A percentile compares a stretch with the other conserved stretches of the same genome.
Evolutionary conservation across 2,329 filamentous ascomycete genomes (phyloP).

Genomic region (Monosporascus sp.): DNA sequence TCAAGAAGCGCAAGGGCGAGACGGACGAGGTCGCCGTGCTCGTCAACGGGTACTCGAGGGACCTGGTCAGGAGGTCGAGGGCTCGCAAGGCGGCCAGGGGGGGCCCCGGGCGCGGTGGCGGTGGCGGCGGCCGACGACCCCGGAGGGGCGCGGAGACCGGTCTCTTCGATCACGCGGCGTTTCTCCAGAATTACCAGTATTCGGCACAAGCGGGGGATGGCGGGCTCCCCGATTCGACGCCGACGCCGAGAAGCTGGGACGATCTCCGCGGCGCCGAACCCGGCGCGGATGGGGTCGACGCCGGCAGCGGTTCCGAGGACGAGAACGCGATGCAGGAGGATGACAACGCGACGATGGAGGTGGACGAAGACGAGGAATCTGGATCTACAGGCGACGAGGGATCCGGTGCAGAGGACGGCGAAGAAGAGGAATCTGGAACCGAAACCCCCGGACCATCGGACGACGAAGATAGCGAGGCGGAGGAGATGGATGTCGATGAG

Average conservation of each 20-base stretch:
- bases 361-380: neutral
- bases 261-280: conserved; percentile 7
- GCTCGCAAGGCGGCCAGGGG: neutral
- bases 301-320: neutral
- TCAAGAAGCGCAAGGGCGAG: conserved; percentile 62
- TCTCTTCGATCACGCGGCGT: neutral
- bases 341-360: neutral
- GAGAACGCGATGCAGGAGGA: conserved; percentile 2
- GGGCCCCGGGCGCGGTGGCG: neutral
- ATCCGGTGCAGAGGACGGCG: conserved; percentile 1
- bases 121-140: neutral
- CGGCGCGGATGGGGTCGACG: neutral
- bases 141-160: neutral
- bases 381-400: neutral
- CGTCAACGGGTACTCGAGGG: conserved; percentile 7
- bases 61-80: neutral
- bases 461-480: conserved; percentile 7
- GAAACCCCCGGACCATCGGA: neutral
- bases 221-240: conserved; percentile 11
- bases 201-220: neutral
- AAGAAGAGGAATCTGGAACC: conserved; percentile 6
- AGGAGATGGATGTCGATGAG: conserved; percentile 17
- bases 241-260: conserved; percentile 21
- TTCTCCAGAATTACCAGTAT: neutral
- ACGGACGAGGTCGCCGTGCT: conserved; percentile 57